These are phyloP conservation scores for Botrytis pseudocinerea DNA, from an alignment of 2,329 filamentous ascomycete species.

Conservation along the genomic window DNA sequence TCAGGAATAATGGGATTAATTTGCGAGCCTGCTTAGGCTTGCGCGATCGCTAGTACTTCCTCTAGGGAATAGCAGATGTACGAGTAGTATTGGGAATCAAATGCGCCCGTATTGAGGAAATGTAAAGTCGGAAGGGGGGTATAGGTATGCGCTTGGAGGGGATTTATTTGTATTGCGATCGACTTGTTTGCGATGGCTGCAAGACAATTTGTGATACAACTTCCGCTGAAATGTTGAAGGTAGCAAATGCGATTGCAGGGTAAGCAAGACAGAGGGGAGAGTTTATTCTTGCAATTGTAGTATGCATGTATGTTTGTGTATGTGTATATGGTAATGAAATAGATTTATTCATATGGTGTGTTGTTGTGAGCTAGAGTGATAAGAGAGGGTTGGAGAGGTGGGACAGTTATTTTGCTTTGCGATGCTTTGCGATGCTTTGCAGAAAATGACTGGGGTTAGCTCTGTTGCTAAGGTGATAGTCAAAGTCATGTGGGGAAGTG, in stretches of 20 bases:
- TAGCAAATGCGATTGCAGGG: conserved; percentile 4
- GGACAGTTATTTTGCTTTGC: conserved; percentile 3
- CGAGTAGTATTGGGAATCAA: neutral
- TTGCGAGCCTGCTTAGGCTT: neutral
- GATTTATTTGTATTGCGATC: neutral
- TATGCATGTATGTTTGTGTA: neutral
- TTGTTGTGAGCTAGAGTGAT: neutral
- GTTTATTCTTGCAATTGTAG: neutral
- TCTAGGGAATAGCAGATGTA: neutral
- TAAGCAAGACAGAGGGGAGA: neutral
- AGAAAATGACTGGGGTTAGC: conserved; percentile 8
- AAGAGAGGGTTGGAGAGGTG: conserved; percentile 4
- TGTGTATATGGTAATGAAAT: neutral
- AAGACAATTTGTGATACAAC: neutral
- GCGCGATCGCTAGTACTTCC: neutral
- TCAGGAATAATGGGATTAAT: neutral
- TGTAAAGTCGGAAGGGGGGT: neutral
- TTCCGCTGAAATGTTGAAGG: neutral
- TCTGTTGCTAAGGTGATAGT: conserved; percentile 16
- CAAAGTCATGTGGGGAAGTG: conserved; percentile 6
- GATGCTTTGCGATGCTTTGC: conserved; percentile 7
- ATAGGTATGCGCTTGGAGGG: neutral
- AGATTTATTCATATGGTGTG: neutral
- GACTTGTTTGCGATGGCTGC: neutral
- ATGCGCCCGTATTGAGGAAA: neutral